Evolutionary conservation across 805 yeast genomes (phyloP).

Genomic region (Nakazawaea populi): DNA sequence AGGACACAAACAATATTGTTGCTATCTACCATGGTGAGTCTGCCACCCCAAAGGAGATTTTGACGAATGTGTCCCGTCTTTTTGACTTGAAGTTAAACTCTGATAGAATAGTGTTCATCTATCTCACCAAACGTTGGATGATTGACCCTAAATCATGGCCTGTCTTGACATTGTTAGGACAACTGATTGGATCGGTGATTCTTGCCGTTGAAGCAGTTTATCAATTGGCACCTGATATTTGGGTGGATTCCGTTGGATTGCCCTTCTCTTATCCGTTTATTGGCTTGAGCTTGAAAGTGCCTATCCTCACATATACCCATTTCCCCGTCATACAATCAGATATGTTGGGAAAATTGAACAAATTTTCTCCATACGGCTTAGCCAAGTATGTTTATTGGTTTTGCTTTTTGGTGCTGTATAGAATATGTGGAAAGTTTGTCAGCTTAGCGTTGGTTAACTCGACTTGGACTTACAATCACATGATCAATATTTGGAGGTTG

Average conservation of each 20-base stretch:
- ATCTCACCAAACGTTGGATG: conserved; percentile 45
- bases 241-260: conserved; percentile 91
- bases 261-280: conserved; percentile 81
- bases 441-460: conserved; percentile 73
- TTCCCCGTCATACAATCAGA: conserved; percentile 88
- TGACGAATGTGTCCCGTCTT: conserved; percentile 45
- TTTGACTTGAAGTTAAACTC: conserved; percentile 49
- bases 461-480: conserved; percentile 86
- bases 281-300: conserved; percentile 51
- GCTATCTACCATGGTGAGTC: conserved; percentile 74
- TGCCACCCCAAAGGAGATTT: conserved; percentile 39
- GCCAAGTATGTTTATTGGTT: conserved; percentile 68
- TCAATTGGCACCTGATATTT: conserved; percentile 76
- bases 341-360: conserved; percentile 64
- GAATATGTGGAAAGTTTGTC: conserved; percentile 59
- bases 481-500: conserved; percentile 55
- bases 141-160: conserved; percentile 76
- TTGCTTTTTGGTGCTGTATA: conserved; percentile 55
- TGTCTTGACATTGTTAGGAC: conserved; percentile 77
- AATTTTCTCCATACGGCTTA: conserved; percentile 19
- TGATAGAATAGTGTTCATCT: conserved; percentile 55
- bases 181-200: conserved; percentile 72
- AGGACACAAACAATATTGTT: conserved; percentile 44
- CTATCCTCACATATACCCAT: conserved; percentile 86
- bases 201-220: conserved; percentile 67